A percentile compares a stretch with the other conserved stretches of the same genome.
These are phyloP conservation scores for Polysphondylium violaceum DNA, from an alignment of 78 protist species.

Conservation along the genomic window DNA sequence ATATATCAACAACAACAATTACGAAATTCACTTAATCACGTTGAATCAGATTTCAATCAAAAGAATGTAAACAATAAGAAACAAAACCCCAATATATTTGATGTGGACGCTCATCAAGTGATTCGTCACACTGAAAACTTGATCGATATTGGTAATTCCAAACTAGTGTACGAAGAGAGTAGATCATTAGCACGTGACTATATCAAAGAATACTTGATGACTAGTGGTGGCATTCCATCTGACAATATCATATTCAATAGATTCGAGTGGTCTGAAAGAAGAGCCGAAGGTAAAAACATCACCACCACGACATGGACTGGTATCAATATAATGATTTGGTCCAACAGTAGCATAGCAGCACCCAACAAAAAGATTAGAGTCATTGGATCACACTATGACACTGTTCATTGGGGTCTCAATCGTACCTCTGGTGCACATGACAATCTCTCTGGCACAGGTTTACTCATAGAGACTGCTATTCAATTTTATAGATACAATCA, in stretches of 20 bases:
- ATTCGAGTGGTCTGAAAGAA: slow-evolving; percentile 69
- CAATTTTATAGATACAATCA: neutral
- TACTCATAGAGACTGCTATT: slow-evolving; percentile 6
- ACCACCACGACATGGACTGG: slow-evolving; percentile 76
- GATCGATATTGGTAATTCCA: slow-evolving; percentile 70
- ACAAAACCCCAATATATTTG: too few relatives aligned
- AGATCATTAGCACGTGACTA: slow-evolving; percentile 55
- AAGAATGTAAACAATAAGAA: too few relatives aligned
- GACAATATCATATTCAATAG: slow-evolving; percentile 56
- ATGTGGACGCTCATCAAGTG: neutral
- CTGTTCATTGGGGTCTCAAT: slow-evolving; percentile 55
- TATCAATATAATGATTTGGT: slow-evolving; percentile 63
- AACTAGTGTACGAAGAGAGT: slow-evolving; percentile 58
- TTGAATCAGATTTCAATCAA: too few relatives aligned
- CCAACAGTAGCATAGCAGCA: neutral
- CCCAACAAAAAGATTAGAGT: neutral
- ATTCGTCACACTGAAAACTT: slow-evolving; percentile 17
- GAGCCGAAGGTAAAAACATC: slow-evolving; percentile 34
- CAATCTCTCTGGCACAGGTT: slow-evolving; percentile 17
- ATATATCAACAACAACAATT: too few relatives aligned
- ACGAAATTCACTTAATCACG: too few relatives aligned
- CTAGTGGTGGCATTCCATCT: neutral
- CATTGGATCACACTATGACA: slow-evolving; percentile 45
- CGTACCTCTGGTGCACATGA: slow-evolving; percentile 69
- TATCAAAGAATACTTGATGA: slow-evolving; percentile 15